These are phyloP conservation scores for Rubus idaeus DNA, from an alignment of 306 rosid genomes.

Conservation along the genomic window DNA sequence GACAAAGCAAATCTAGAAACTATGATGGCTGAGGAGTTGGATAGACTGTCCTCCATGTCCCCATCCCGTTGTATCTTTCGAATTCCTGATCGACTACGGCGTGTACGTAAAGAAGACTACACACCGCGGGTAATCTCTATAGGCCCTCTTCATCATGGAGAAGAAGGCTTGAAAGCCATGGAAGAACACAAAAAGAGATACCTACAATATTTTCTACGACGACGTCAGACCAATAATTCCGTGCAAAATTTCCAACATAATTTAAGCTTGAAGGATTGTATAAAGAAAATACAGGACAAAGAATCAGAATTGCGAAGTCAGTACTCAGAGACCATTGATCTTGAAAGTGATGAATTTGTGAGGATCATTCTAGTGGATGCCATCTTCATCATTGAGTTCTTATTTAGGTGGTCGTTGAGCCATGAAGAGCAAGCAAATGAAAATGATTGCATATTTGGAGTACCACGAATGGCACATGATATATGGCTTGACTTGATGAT, in stretches of 20 bases:
- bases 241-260: too few species aligned
- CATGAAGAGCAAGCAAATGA: too few species aligned
- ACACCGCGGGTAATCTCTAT: constrained; percentile 18
- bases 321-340: neutral
- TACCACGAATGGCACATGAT: neutral
- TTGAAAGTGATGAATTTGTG: neutral
- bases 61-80: neutral
- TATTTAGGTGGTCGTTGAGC: too few species aligned
- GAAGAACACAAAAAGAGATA: constrained; percentile 15
- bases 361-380: neutral
- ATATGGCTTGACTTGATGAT: neutral
- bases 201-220: neutral
- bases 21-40: neutral
- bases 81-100: neutral
- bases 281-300: neutral
- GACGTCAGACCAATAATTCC: neutral
- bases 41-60: neutral
- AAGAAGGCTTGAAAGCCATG: neutral
- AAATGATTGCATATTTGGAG: neutral
- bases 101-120: neutral
- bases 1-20: neutral
- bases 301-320: neutral
- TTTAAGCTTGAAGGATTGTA: neutral
- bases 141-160: constrained; percentile 16
- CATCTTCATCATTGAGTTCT: neutral